These are phyloP conservation scores for Fusarium austroafricanum DNA, from an alignment of 2,329 filamentous ascomycete species.

Conservation along the genomic window DNA sequence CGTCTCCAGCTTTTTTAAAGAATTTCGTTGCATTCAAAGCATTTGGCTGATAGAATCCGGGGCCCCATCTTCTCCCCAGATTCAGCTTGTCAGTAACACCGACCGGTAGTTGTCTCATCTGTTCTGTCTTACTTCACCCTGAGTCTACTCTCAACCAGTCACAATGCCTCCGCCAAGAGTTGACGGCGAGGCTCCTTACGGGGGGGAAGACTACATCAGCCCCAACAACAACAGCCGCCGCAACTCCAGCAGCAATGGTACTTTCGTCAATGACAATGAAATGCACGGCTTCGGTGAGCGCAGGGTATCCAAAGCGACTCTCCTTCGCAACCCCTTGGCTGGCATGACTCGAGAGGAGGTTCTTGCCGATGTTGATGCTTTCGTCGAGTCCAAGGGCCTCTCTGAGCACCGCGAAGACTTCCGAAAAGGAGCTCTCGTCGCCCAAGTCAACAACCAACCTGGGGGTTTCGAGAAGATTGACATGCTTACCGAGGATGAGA, in stretches of 20 bases:
- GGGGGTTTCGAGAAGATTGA: constrained; percentile 48
- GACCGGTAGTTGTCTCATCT: not conserved
- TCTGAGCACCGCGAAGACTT: constrained; percentile 57
- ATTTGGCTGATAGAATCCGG: constrained; percentile 1
- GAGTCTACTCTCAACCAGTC: not conserved
- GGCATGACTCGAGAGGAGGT: constrained; percentile 48
- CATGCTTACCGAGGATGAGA: constrained; percentile 47
- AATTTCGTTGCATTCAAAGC: not conserved
- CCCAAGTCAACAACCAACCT: constrained; percentile 56
- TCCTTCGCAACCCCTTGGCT: constrained; percentile 48
- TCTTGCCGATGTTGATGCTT: constrained; percentile 52
- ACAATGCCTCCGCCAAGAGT: constrained; percentile 44
- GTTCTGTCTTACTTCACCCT: not conserved
- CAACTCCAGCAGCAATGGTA: constrained; percentile 39
- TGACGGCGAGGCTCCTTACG: constrained; percentile 41
- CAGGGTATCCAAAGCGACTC: constrained; percentile 42
- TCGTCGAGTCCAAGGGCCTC: constrained; percentile 52
- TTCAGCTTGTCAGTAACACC: not conserved
- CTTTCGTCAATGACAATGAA: constrained; percentile 31
- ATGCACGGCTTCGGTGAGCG: constrained; percentile 6
- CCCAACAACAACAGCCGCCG: constrained; percentile 10
- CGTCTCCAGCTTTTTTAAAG: not conserved
- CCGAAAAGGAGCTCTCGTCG: constrained; percentile 63
- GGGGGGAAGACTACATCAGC: constrained; percentile 12
- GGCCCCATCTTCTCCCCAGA: constrained; percentile 28